These are phyloP conservation scores for Diaporthe citriasiana DNA, from an alignment of 2,329 filamentous ascomycete species.

Conservation along the genomic window DNA sequence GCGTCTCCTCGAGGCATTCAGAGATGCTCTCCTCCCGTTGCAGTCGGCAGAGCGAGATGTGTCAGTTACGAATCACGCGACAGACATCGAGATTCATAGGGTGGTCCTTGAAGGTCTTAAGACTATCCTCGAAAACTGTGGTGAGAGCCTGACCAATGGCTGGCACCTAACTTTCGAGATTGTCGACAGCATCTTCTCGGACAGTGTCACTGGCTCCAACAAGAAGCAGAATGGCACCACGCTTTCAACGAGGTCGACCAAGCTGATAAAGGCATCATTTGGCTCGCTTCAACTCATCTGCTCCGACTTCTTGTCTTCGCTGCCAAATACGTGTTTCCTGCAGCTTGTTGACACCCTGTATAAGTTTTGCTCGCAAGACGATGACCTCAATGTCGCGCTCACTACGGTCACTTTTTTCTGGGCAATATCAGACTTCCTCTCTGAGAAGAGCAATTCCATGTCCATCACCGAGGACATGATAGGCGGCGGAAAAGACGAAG, in stretches of 20 bases:
- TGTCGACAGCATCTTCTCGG: conserved; percentile 83
- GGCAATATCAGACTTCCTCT: conserved; percentile 92
- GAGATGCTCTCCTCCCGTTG: conserved; percentile 71
- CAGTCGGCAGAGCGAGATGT: conserved; percentile 66
- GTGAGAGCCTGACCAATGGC: conserved; percentile 84
- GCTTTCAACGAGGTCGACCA: conserved; percentile 73
- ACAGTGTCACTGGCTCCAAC: conserved; percentile 53
- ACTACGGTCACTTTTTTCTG: conserved; percentile 97
- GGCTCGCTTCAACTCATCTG: conserved; percentile 91
- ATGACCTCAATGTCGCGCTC: conserved; percentile 94
- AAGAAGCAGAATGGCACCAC: conserved; percentile 51
- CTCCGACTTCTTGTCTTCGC: conserved; percentile 88
- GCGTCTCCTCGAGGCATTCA: conserved; percentile 78
- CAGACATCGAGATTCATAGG: conserved; percentile 84
- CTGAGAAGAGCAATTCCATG: conserved; percentile 69
- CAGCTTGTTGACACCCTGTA: conserved; percentile 89
- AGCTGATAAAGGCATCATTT: conserved; percentile 88
- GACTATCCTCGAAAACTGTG: conserved; percentile 87
- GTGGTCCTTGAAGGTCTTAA: conserved; percentile 85
- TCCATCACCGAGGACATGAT: conserved; percentile 71
- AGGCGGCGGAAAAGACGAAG: conserved; percentile 67
- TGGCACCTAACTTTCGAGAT: conserved; percentile 91
- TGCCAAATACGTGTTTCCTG: conserved; percentile 79
- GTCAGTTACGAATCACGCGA: conserved; percentile 71
- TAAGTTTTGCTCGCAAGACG: conserved; percentile 88